Evolutionary conservation across 768 basidiomycete species (phyloP).

Genomic region (Boletus patriciae): DNA sequence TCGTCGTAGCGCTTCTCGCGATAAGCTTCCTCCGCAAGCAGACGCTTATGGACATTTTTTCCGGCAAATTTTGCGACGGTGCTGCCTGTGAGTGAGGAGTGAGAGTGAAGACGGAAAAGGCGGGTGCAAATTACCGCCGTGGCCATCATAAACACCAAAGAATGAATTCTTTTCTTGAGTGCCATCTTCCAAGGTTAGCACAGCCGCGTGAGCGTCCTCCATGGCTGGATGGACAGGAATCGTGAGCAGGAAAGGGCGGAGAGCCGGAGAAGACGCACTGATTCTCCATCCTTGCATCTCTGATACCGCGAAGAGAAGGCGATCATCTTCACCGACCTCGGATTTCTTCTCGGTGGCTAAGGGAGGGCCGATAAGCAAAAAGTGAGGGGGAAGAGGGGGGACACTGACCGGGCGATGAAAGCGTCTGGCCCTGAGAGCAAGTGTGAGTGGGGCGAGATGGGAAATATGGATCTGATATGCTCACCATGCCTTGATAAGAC

Average conservation of each 20-base stretch:
- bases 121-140: slow-evolving; percentile 68
- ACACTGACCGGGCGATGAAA: slow-evolving; percentile 71
- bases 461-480: slow-evolving; percentile 8
- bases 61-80: slow-evolving; percentile 88
- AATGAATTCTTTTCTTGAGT: slow-evolving; percentile 61
- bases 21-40: slow-evolving; percentile 73
- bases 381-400: slow-evolving; percentile 1
- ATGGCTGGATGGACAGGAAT: slow-evolving; percentile 58
- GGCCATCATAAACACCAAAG: slow-evolving; percentile 98
- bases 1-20: slow-evolving; percentile 64
- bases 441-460: slow-evolving; percentile 7
- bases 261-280: slow-evolving; percentile 56
- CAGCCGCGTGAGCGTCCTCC: slow-evolving; percentile 91
- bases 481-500: slow-evolving; percentile 34
- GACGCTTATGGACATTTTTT: slow-evolving; percentile 74
- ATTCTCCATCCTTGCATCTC: slow-evolving; percentile 99
- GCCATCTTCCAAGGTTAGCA: slow-evolving; percentile 65
- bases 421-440: slow-evolving; percentile 72
- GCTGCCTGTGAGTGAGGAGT: slow-evolving; percentile 50
- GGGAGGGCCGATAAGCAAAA: slow-evolving; percentile 16
- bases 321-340: slow-evolving; percentile 66
- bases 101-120: not conserved
- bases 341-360: slow-evolving; percentile 83
- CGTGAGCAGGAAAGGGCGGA: not conserved
- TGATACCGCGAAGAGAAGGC: slow-evolving; percentile 72